Evolutionary conservation across 345 rosid species (phyloP), one percentile per base, ranked within the genome.

Genomic region (Firmiana major): DNA sequence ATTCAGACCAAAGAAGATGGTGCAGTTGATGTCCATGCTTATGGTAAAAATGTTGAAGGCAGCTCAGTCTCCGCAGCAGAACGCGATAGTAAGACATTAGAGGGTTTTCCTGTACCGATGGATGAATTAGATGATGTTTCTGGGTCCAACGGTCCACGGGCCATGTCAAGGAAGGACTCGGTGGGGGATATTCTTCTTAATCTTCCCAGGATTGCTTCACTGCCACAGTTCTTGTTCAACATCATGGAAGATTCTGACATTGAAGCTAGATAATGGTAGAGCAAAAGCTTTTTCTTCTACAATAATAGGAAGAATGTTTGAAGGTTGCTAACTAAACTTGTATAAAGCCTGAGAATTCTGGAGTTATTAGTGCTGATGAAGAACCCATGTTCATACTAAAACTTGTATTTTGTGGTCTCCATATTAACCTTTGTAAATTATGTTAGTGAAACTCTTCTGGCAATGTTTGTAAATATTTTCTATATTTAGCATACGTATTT

Each of bases 151-250:
- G 83, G 28, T 43, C 42, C 72, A 19, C 60, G 49, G 13, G 77
- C 80, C 24, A 86, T 89, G 89, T 83, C 81, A 0, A 86, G 93
- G 78, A 87, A 88, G 45, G 93, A 91, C 54, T 88, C 92, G 0
- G 80, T 85, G 6, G 89, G 88, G 60, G 97, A 90, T 22, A 84
- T 88, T 84, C 86, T 91, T 70, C 88, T 86, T 70, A 81, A 84
- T 75, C 93, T 89, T 51, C 96, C 93, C 7, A 81, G 90, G 78
- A 91, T 91, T n/a, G 86, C 90, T 7, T 89, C 96, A 53, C 83
- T 88, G 34, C 92, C 90, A 0, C 88, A 86, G 73, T 83, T 89
- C 78, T 65, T 89, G 77, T 84, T 79, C 65, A 77, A 82, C 82
- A 75, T 85, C 22, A 80, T 83, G 19, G 85, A 86, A 42, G 88